Conservation (phyloP, 2,329 filamentous ascomycete genomes). For the Claviceps sp. region DNA sequence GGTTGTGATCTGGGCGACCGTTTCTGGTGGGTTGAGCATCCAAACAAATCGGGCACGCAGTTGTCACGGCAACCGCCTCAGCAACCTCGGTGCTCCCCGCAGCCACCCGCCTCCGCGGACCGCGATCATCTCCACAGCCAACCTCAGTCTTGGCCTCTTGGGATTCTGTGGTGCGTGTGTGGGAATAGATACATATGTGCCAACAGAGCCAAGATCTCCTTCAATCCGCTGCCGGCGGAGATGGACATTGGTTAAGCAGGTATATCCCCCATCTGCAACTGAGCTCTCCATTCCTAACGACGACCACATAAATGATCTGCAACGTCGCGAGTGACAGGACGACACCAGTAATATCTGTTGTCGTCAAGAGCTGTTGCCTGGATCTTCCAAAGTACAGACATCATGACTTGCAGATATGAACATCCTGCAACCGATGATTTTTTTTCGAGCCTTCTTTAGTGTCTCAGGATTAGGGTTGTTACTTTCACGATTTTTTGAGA, state of each 20-base stretch:
- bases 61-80: constrained; percentile 6
- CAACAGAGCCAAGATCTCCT: neutral
- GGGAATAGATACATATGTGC: neutral
- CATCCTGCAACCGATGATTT: too few species aligned
- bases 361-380: too few species aligned
- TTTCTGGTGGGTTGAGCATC: neutral
- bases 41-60: constrained; percentile 1
- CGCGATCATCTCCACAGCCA: neutral
- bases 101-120: neutral
- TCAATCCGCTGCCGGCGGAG: neutral
- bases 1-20: neutral
- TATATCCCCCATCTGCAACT: neutral
- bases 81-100: neutral
- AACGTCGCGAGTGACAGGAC: neutral
- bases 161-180: neutral
- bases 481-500: too few species aligned
- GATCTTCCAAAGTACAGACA: too few species aligned
- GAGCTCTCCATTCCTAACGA: neutral
- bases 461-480: too few species aligned
- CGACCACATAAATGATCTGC: neutral
- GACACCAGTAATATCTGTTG: too few species aligned
- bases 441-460: too few species aligned
- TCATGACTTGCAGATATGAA: too few species aligned
- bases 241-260: neutral
- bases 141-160: neutral